Evolutionary conservation across 495 filamentous ascomycete genomes (phyloP).

Genomic region (Neurospora sp.): DNA sequence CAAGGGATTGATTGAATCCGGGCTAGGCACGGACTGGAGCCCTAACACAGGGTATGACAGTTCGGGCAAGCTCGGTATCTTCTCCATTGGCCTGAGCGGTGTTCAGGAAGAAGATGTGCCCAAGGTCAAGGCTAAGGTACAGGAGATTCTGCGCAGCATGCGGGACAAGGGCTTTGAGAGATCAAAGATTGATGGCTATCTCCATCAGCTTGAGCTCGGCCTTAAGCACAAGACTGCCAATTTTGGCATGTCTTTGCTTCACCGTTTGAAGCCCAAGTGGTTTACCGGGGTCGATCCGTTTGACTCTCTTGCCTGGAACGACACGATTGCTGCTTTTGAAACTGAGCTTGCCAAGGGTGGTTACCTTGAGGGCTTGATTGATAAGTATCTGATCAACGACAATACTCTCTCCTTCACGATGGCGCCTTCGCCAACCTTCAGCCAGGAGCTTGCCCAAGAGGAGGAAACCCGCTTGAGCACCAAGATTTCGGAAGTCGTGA

Average conservation of each 20-base stretch:
- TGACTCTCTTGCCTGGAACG: conserved; percentile 80
- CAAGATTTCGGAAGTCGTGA: conserved; percentile 60
- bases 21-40: conserved; percentile 83
- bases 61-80: conserved; percentile 64
- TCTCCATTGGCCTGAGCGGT: conserved; percentile 83
- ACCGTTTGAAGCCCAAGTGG: conserved; percentile 80
- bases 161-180: conserved; percentile 70
- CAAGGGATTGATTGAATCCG: conserved; percentile 78
- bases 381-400: conserved; percentile 85
- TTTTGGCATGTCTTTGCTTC: conserved; percentile 85
- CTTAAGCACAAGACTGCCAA: conserved; percentile 91
- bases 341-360: conserved; percentile 53
- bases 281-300: conserved; percentile 93
- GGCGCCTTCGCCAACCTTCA: conserved; percentile 69
- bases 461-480: conserved; percentile 58
- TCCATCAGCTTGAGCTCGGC: conserved; percentile 84
- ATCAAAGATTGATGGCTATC: conserved; percentile 81
- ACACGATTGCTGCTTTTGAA: conserved; percentile 74
- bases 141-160: conserved; percentile 54
- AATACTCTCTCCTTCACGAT: conserved; percentile 88
- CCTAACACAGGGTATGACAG: conserved; percentile 87
- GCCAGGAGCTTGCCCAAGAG: conserved; percentile 62
- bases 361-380: conserved; percentile 75
- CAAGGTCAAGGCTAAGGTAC: conserved; percentile 62
- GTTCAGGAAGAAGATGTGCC: conserved; percentile 69